A percentile compares a stretch with the other conserved stretches of the same genome.
phyloP scores from a whole-genome alignment of 2,329 filamentous ascomycete genomes.

The Colletotrichum truncatum region DNA sequence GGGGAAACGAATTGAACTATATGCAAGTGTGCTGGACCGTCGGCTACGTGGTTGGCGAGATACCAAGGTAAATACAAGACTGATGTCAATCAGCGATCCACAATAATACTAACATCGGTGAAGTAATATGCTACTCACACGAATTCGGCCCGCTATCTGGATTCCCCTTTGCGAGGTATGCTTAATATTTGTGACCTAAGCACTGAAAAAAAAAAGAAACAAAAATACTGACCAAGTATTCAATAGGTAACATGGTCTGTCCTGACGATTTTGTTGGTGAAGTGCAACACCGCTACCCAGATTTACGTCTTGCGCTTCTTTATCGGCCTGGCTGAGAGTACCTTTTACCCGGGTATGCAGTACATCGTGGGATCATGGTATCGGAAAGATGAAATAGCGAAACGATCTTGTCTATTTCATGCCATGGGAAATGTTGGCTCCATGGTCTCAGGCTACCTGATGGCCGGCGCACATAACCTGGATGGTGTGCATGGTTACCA shows the following conservation, averaged over 20 bases:
- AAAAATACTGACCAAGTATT: no score
- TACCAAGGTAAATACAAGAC: constrained; percentile 33
- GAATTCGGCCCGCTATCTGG: constrained; percentile 38
- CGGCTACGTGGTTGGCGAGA: constrained; percentile 35
- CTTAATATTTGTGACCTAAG: accelerated
- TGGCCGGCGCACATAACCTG: constrained; percentile 62
- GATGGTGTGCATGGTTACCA: constrained; percentile 57
- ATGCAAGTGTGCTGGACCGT: constrained; percentile 37
- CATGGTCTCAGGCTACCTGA: constrained; percentile 68
- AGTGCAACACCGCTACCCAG: constrained; percentile 33
- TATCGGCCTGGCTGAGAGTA: constrained; percentile 50
- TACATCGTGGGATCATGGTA: constrained; percentile 58
- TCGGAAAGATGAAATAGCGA: constrained; percentile 54
- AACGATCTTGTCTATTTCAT: constrained; percentile 58
- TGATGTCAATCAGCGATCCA: not conserved
- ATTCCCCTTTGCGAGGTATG: constrained; percentile 40
- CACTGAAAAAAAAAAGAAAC: no score
- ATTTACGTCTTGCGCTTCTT: constrained; percentile 54
- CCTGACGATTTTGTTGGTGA: constrained; percentile 1
- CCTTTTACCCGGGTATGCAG: constrained; percentile 50
- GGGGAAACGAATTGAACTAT: constrained; percentile 37
- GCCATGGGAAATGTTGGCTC: constrained; percentile 59
- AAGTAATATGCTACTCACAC: constrained; percentile 44
- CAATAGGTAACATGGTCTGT: constrained; percentile 29
- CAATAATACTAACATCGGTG: constrained; percentile 12